Evolutionary conservation across 2,329 filamentous ascomycete species (phyloP).

Genomic region (Sclerotinia nivalis): DNA sequence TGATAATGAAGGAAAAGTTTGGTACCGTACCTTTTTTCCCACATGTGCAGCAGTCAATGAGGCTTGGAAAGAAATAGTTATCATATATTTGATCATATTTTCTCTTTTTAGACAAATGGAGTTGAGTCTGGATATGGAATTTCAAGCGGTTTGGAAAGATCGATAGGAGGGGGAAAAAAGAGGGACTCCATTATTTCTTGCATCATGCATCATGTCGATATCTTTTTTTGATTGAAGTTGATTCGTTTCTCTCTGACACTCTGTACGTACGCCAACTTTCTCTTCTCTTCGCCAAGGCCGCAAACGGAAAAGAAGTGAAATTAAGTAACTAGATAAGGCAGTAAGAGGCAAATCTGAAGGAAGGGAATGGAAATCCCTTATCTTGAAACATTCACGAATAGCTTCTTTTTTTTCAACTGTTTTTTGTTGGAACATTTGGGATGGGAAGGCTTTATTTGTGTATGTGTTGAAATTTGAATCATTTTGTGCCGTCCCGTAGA

Average conservation of each 20-base stretch:
- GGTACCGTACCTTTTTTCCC: background rate
- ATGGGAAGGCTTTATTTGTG: background rate
- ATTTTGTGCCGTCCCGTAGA: background rate
- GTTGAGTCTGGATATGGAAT: background rate
- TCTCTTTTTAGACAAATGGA: background rate
- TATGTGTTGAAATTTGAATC: background rate
- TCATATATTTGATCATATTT: slow-evolving; percentile 12
- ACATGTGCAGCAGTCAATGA: background rate
- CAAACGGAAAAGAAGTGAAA: background rate
- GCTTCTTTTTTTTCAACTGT: slow-evolving; percentile 8
- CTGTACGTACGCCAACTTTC: background rate
- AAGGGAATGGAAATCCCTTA: background rate
- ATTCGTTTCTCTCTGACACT: background rate
- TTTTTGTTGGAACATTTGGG: background rate
- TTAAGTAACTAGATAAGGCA: slow-evolving; percentile 2
- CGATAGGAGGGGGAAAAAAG: no score
- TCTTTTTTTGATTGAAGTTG: background rate
- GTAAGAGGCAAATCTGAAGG: background rate
- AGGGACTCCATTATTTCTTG: slow-evolving; percentile 17
- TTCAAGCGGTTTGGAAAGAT: background rate
- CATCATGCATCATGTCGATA: slow-evolving; percentile 9
- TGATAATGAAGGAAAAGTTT: background rate
- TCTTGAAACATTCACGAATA: background rate
- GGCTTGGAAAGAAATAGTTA: background rate
- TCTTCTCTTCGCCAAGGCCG: slow-evolving; percentile 8